Conservation (phyloP, 768 basidiomycete species). For the Serendipita vermifera region DNA sequence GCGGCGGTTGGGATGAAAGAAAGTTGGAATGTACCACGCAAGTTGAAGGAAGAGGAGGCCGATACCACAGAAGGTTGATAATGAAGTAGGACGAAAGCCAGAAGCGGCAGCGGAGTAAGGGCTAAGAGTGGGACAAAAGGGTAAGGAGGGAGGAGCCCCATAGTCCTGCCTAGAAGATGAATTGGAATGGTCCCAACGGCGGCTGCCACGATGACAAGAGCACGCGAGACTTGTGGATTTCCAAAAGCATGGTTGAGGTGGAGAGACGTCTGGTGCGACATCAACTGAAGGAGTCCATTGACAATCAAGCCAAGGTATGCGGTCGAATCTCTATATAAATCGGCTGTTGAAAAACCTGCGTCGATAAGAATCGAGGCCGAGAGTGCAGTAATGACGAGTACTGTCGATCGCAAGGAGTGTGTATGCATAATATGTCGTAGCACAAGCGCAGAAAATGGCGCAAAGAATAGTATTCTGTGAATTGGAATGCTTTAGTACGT, state of each 20-base stretch:
- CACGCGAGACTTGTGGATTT: neutral
- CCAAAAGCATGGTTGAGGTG: neutral
- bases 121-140: slow-evolving; percentile 1
- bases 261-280: neutral
- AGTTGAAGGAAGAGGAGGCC: slow-evolving; percentile 12
- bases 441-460: neutral
- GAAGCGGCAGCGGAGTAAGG: slow-evolving; percentile 1
- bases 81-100: neutral
- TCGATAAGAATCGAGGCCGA: neutral
- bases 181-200: neutral
- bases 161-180: neutral
- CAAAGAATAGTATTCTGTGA: neutral
- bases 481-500: neutral
- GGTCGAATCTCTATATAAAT: neutral
- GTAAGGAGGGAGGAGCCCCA: slow-evolving; percentile 3
- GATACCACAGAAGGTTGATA: neutral
- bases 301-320: neutral
- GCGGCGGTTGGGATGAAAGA: slow-evolving; percentile 11
- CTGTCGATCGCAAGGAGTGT: neutral
- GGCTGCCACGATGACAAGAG: neutral
- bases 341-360: neutral
- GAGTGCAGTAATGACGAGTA: neutral
- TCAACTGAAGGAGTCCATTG: neutral
- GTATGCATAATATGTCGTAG: neutral
- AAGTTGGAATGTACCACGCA: neutral